These are phyloP conservation scores for Fusarium torulosum DNA, from an alignment of 2,329 filamentous ascomycete genomes.

Conservation along the genomic window DNA sequence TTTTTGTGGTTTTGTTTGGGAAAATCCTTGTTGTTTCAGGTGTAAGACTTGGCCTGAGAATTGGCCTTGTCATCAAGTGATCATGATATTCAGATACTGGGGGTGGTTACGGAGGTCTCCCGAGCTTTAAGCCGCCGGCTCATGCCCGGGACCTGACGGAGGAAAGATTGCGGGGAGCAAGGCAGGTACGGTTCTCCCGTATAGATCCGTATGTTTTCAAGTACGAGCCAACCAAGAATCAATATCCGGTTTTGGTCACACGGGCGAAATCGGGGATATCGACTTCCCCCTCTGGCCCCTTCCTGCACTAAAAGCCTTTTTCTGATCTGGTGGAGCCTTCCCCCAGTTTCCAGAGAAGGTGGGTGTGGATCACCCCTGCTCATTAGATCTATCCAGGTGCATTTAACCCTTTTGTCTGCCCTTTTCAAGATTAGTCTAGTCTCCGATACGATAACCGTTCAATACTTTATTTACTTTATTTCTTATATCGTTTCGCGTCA, in stretches of 20 bases:
- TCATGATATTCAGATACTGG: constrained; percentile 2
- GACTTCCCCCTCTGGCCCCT: constrained; percentile 15
- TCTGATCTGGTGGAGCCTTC: constrained; percentile 35
- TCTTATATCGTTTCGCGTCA: constrained; percentile 9
- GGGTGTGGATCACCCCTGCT: constrained; percentile 20
- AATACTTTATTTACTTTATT: constrained; percentile 17
- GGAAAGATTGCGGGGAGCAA: constrained; percentile 18
- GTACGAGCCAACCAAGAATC: constrained; percentile 13
- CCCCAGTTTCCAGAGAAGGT: constrained; percentile 36
- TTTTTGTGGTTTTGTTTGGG: neutral
- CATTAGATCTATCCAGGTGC: constrained; percentile 26
- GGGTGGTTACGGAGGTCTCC: constrained; percentile 32
- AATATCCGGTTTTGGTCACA: constrained; percentile 21
- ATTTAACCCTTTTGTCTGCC: constrained; percentile 40
- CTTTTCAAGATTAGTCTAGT: constrained; percentile 11
- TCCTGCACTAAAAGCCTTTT: constrained; percentile 24
- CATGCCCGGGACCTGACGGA: constrained; percentile 34
- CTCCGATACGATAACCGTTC: neutral
- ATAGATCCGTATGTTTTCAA: constrained; percentile 1
- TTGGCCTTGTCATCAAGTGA: constrained; percentile 26
- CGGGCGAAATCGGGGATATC: constrained; percentile 46
- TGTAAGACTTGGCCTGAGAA: neutral
- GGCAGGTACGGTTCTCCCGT: constrained; percentile 17
- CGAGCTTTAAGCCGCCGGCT: constrained; percentile 29
- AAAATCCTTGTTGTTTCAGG: constrained; percentile 10